phyloP scores from a whole-genome alignment of 176 grass and related monocot genomes.

The Neostapfia colusana region DNA sequence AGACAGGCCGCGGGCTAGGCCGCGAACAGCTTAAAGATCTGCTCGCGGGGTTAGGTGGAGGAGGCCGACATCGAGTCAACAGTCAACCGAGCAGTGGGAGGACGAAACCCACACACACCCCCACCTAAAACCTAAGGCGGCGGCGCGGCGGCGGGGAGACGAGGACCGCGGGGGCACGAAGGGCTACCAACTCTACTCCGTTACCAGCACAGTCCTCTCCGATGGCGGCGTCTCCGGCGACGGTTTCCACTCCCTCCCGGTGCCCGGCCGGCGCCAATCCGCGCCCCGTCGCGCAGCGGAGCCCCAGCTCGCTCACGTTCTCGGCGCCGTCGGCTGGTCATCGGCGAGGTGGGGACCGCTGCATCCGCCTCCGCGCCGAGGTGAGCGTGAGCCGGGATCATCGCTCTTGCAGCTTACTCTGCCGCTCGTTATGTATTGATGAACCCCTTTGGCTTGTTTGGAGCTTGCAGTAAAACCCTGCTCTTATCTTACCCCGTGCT shows the following conservation, averaged over 20 bases:
- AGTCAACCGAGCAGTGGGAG: neutral
- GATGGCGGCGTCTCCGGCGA: constrained; percentile 31
- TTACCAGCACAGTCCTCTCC: neutral
- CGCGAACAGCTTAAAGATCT: neutral
- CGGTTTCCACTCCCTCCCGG: constrained; percentile 21
- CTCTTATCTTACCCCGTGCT: neutral
- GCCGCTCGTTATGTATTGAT: neutral
- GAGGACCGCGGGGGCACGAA: neutral
- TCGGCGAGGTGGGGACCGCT: neutral
- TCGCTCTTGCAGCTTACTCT: neutral
- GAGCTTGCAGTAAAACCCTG: neutral
- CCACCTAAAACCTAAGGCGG: constrained; percentile 31
- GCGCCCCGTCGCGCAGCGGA: neutral
- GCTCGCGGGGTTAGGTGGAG: neutral
- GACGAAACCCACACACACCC: neutral
- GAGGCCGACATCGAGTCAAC: neutral
- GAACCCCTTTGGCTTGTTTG: neutral
- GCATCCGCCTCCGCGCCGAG: constrained; percentile 19
- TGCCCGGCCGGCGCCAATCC: neutral
- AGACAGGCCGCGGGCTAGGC: neutral
- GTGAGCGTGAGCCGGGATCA: neutral
- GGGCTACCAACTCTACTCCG: neutral
- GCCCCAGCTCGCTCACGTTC: neutral
- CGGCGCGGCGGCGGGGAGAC: neutral
- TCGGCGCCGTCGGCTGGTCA: neutral